Base-by-base conservation (phyloP, 495 filamentous ascomycete species). In the Aspergillus funiculosus region DNA sequence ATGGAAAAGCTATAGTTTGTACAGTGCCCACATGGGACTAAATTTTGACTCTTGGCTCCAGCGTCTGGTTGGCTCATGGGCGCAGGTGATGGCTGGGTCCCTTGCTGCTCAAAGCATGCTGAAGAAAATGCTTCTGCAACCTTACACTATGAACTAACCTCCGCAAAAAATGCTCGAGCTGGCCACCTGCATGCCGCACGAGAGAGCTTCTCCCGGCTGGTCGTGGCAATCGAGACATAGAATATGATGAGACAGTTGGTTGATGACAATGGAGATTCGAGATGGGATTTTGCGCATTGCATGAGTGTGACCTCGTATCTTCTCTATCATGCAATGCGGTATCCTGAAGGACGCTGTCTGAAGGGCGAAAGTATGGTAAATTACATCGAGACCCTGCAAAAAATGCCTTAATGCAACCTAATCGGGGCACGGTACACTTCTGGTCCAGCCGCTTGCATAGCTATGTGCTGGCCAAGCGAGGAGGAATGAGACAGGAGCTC, bases 401-500 rank as follows among this genome's bases (percentile, higher is more conserved):
- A 17, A 22, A 42, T 39, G 28, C 19, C 38, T 30, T 19, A 27
- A 46, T 50, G 51, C 42, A 49, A 46, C 51, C 34, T 42, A 46
- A 25, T 31, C 15, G 36, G 25, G 17, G 6, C 13, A 25, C 11
- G 17, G 9, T 31, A n/a, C 17, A n/a, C 17, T 35, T n/a, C n/a
- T n/a, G n/a, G n/a, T n/a, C n/a, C n/a, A n/a, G 25, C 39, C 21
- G 37, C 6, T 35, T 48, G 39, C 48, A 45, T 48, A 36, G 32
- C 28, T 36, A 47, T 48, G 37, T 28, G 26, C 50, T 6, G 42
- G 42, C 34, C 24, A 37, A 48, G 41, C 26, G 31, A 43, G 38
- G 52, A 43, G 43, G 53, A 53, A 48, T 57, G 54, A 50, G 39
- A 51, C 39, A 45, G 21, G n/a, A 13, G 25, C 4, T 29, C 25